phyloP scores from a whole-genome alignment of 2,329 filamentous ascomycete species.

The Pseudogymnoascus sp. region DNA sequence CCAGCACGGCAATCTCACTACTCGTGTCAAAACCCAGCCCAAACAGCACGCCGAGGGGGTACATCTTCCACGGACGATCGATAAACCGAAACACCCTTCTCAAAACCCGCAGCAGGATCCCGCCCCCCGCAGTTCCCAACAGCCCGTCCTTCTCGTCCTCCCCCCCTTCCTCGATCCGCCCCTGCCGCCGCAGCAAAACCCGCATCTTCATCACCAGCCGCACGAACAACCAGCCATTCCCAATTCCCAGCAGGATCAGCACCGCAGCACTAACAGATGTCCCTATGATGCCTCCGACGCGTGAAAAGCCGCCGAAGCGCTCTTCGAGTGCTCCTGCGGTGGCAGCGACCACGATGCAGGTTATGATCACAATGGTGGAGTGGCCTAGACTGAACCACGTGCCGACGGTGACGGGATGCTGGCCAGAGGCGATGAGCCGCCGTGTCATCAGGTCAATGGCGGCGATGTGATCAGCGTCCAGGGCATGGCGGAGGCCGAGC shows the following conservation, averaged over 20 bases:
- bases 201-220: conserved; percentile 62
- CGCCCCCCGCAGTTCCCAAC: conserved; percentile 68
- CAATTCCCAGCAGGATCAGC: conserved; percentile 70
- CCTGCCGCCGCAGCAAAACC: conserved; percentile 45
- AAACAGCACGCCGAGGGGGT: conserved; percentile 79
- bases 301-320: conserved; percentile 72
- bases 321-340: conserved; percentile 77
- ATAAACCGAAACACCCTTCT: conserved; percentile 69
- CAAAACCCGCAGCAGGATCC: conserved; percentile 65
- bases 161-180: conserved; percentile 21
- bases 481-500: conserved; percentile 84
- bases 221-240: conserved; percentile 83
- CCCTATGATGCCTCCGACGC: conserved; percentile 80
- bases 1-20: conserved; percentile 85
- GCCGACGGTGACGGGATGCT: conserved; percentile 82
- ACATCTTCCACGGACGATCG: conserved; percentile 88
- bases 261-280: conserved; percentile 80
- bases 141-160: conserved; percentile 26
- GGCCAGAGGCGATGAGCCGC: conserved; percentile 75
- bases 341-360: conserved; percentile 84
- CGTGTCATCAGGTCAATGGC: conserved; percentile 95
- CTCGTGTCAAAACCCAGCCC: conserved; percentile 93
- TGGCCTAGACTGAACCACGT: conserved; percentile 93
- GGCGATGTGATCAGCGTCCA: conserved; percentile 86
- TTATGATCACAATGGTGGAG: conserved; percentile 85